These are phyloP conservation scores for Nymphaea colorata DNA, from an alignment of 164 flowering plant genomes.

Conservation along the genomic window DNA sequence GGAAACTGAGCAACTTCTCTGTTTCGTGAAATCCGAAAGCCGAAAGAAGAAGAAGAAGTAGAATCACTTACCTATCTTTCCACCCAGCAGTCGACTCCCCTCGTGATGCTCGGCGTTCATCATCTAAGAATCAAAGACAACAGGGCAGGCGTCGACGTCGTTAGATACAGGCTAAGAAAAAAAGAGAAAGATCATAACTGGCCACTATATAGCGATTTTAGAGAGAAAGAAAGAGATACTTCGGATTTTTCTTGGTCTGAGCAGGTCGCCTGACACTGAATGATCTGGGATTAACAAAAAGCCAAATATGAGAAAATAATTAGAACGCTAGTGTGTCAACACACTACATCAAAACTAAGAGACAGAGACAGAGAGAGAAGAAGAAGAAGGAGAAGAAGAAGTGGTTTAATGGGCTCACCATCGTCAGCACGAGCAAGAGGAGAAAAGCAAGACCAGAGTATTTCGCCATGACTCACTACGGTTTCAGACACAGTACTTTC, in stretches of 20 bases:
- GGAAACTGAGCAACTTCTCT: too few relatives aligned
- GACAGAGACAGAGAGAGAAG: neutral
- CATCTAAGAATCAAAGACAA: neutral
- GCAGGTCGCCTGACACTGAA: neutral
- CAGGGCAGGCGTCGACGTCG: neutral
- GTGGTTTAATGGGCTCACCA: neutral
- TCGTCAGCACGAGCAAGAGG: neutral
- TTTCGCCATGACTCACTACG: neutral
- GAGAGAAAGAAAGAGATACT: neutral
- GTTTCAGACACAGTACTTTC: neutral
- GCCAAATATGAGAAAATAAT: neutral
- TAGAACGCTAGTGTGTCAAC: neutral
- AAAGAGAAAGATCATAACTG: too few relatives aligned
- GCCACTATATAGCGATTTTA: too few relatives aligned
- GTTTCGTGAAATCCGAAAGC: too few relatives aligned
- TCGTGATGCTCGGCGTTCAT: neutral
- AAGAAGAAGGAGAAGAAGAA: neutral
- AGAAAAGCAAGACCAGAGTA: neutral
- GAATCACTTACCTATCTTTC: neutral
- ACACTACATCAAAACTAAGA: neutral
- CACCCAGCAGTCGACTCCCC: neutral
- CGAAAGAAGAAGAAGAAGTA: neutral
- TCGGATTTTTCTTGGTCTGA: neutral
- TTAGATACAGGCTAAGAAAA: neutral
- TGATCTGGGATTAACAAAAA: neutral